Evolutionary conservation across 176 grass and related monocot genomes (phyloP).

Genomic region (Triticum urartu): DNA sequence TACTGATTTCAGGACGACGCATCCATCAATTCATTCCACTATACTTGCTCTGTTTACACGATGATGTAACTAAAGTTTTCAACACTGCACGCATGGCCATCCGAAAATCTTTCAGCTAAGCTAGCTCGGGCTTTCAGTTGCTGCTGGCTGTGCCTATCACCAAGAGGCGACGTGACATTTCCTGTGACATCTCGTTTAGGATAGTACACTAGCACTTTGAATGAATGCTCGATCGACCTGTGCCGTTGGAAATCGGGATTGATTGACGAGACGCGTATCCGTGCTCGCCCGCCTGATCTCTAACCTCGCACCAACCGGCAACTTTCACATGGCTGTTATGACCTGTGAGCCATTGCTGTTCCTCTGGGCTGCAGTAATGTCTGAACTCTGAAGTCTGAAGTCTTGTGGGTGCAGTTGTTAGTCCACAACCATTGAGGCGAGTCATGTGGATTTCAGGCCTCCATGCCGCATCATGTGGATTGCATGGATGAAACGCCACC

Average conservation of each 20-base stretch:
- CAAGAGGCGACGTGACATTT: no score
- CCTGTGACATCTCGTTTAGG: neutral
- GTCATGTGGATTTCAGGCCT: neutral
- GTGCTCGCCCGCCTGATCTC: neutral
- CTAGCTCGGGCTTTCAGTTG: no score
- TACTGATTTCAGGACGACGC: conserved; percentile 9
- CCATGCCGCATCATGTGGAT: conserved; percentile 5
- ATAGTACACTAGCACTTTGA: neutral
- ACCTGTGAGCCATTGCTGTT: neutral
- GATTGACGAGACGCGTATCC: conserved; percentile 25
- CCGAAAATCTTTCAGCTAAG: no score
- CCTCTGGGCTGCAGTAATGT: neutral
- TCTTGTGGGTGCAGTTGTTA: neutral
- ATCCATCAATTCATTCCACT: neutral
- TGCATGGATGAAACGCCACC: neutral
- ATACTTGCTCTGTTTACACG: neutral
- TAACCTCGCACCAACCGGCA: conserved; percentile 16
- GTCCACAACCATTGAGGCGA: neutral
- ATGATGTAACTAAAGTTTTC: no score
- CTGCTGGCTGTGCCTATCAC: no score
- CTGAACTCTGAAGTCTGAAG: neutral
- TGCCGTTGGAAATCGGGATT: neutral
- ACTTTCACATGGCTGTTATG: neutral
- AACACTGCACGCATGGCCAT: no score
- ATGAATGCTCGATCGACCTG: neutral